A percentile compares a stretch with the other conserved stretches of the same genome.
phyloP scores from a whole-genome alignment of 441 rosid genomes.

The Eruca vesicaria region DNA sequence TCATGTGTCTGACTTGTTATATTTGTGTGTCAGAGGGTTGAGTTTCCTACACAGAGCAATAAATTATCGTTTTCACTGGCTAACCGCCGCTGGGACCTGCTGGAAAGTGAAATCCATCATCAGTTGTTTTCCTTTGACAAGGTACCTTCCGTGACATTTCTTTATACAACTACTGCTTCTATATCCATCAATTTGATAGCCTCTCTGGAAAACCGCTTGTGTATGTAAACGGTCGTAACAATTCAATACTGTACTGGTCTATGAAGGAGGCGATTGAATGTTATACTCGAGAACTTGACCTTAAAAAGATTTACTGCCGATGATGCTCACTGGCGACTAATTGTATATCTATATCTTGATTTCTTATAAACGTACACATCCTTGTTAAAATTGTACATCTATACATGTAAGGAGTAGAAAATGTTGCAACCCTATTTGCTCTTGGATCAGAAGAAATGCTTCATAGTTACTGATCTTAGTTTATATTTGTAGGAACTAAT shows the following conservation, averaged over 20 bases:
- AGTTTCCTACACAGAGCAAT: constrained; percentile 91
- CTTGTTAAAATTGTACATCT: background rate
- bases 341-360: background rate
- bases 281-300: background rate
- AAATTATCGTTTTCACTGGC: constrained; percentile 89
- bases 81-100: constrained; percentile 81
- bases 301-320: background rate
- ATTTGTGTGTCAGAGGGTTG: constrained; percentile 63
- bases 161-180: background rate
- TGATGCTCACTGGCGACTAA: background rate
- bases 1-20: constrained; percentile 34
- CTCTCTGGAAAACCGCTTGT: background rate
- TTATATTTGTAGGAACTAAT: constrained; percentile 69
- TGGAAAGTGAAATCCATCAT: constrained; percentile 55
- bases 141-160: constrained; percentile 43
- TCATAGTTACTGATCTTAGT: constrained; percentile 2
- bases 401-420: constrained; percentile 17
- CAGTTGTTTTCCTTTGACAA: constrained; percentile 78
- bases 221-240: background rate
- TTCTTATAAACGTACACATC: background rate
- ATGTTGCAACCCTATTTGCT: constrained; percentile 8
- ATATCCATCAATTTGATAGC: background rate
- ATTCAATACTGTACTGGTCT: constrained; percentile 4
- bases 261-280: background rate
- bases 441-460: constrained; percentile 4